Evolutionary conservation across 257 asterid genomes (phyloP).

Genomic region (Penstemon barbatus): DNA sequence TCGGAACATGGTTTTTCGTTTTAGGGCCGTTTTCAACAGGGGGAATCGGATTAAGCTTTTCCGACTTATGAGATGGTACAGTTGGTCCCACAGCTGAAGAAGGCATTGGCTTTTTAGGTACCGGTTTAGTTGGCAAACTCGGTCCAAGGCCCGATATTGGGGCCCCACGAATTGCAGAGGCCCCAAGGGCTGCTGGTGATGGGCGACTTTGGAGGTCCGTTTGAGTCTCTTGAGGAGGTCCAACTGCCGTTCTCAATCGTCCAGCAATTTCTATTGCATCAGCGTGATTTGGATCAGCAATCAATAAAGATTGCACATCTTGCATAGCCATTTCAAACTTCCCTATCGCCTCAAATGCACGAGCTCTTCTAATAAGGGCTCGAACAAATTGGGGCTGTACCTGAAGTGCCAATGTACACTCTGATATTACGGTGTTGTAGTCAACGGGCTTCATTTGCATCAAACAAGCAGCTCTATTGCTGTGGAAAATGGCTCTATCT

Average conservation of each 20-base stretch:
- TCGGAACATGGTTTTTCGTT: conserved; percentile 52
- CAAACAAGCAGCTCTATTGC: conserved; percentile 95
- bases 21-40: conserved; percentile 60
- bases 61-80: conserved; percentile 48
- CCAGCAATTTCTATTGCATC: conserved; percentile 81
- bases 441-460: conserved; percentile 95
- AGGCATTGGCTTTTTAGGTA: conserved; percentile 55
- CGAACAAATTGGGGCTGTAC: conserved; percentile 72
- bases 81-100: conserved; percentile 30
- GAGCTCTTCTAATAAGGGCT: conserved; percentile 84
- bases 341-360: conserved; percentile 79
- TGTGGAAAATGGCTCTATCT: conserved; percentile 88
- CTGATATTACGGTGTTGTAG: conserved; percentile 80
- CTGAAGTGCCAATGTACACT: conserved; percentile 75
- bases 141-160: conserved; percentile 92
- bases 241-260: conserved; percentile 62
- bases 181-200: conserved; percentile 98
- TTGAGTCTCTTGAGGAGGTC: conserved; percentile 78
- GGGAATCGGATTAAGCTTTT: conserved; percentile 51
- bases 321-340: conserved; percentile 82
- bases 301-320: conserved; percentile 69
- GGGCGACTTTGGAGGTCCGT: conserved; percentile 98
- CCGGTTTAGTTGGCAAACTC: conserved; percentile 84
- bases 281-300: conserved; percentile 58
- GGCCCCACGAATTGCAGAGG: conserved; percentile 95